These are phyloP conservation scores for Mycosphaerella arachidis DNA, from an alignment of 2,329 filamentous ascomycete species.

Conservation along the genomic window DNA sequence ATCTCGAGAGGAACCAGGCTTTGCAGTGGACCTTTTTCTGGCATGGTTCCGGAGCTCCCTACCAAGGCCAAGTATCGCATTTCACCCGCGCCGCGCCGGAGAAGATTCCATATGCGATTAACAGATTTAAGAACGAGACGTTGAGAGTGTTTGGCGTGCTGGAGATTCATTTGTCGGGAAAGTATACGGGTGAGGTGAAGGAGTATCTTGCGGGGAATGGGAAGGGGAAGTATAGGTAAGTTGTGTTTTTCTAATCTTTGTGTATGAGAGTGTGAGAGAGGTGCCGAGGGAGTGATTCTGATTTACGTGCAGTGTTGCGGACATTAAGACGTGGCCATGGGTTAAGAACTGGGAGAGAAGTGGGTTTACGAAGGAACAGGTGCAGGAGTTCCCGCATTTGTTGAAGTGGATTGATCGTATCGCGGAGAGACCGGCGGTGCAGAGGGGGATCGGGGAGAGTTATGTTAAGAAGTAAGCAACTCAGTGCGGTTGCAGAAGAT, in stretches of 20 bases:
- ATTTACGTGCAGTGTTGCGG: constrained; percentile 39
- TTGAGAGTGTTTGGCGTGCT: constrained; percentile 52
- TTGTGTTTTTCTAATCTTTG: not conserved
- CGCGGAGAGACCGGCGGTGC: constrained; percentile 45
- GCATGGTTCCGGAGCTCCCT: constrained; percentile 42
- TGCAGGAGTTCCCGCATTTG: constrained; percentile 49
- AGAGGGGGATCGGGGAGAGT: constrained; percentile 41
- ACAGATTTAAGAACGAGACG: constrained; percentile 50
- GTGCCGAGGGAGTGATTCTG: no score
- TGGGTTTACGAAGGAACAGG: constrained; percentile 46
- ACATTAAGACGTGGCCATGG: constrained; percentile 52
- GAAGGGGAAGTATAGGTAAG: constrained; percentile 47
- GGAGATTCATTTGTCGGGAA: constrained; percentile 51
- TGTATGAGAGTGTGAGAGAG: no score
- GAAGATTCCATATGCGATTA: constrained; percentile 48
- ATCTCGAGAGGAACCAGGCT: constrained; percentile 46
- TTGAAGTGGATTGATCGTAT: constrained; percentile 52
- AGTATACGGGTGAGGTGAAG: constrained; percentile 45
- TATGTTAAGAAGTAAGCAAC: constrained; percentile 28
- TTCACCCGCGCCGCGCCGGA: constrained; percentile 44
- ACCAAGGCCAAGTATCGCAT: constrained; percentile 44
- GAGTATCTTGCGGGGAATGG: constrained; percentile 53
- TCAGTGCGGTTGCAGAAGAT: not conserved
- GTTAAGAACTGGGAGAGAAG: constrained; percentile 43
- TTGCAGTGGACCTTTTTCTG: constrained; percentile 56